A percentile compares a stretch with the other conserved stretches of the same genome.
phyloP scores from a whole-genome alignment of 2,329 filamentous ascomycete genomes.

The Pyrenochaeta sp. region DNA sequence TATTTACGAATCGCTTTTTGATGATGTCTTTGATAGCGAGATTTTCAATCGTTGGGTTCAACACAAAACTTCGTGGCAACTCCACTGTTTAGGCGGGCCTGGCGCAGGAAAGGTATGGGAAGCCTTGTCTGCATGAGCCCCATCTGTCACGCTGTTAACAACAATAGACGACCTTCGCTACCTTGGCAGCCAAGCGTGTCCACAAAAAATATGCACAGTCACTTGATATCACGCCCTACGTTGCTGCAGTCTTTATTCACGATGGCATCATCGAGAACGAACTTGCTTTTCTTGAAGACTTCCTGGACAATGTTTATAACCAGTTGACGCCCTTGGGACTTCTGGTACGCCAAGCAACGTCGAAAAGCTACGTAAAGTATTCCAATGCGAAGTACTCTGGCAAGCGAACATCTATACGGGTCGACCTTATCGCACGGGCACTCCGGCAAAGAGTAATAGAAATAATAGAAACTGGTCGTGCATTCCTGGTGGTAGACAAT shows the following conservation, averaged over 20 bases:
- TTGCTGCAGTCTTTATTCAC: slow-evolving; percentile 4
- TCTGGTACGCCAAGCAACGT: background rate
- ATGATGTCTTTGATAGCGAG: slow-evolving; percentile 14
- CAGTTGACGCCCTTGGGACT: background rate
- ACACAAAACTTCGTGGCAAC: slow-evolving; percentile 15
- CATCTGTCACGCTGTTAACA: background rate
- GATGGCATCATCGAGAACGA: slow-evolving; percentile 7
- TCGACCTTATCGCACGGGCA: background rate
- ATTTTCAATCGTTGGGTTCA: slow-evolving; percentile 15
- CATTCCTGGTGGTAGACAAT: slow-evolving; percentile 30
- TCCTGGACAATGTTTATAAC: slow-evolving; percentile 11
- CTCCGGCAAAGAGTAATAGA: background rate
- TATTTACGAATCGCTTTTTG: slow-evolving; percentile 19
- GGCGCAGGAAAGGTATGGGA: slow-evolving; percentile 28
- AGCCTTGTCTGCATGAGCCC: background rate
- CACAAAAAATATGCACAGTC: background rate
- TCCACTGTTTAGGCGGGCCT: slow-evolving; percentile 23
- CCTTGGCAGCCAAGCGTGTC: slow-evolving; percentile 1
- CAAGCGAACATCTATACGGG: background rate
- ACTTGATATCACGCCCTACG: background rate
- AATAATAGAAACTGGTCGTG: slow-evolving; percentile 11
- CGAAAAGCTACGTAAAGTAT: slow-evolving; percentile 4
- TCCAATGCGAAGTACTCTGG: slow-evolving; percentile 1
- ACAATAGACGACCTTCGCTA: slow-evolving; percentile 11
- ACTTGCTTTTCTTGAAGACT: slow-evolving; percentile 15